Conservation (phyloP, 805 yeast species). For the baker's yeast (Saccharomyces cerevisiae) region DNA sequence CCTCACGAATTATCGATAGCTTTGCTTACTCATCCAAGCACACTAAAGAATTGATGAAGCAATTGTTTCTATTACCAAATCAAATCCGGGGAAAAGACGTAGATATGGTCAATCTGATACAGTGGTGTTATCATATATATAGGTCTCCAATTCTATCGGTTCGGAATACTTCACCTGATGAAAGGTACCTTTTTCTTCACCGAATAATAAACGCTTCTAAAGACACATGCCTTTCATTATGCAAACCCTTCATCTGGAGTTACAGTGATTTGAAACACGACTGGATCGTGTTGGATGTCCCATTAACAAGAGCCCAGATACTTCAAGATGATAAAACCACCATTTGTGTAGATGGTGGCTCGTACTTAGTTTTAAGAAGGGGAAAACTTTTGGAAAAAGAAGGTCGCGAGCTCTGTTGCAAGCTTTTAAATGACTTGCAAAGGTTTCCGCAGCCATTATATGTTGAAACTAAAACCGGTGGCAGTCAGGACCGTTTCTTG, state of each 20-base stretch:
- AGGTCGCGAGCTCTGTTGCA: not conserved
- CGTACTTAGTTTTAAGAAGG: slow-evolving; percentile 4
- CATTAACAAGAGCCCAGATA: slow-evolving; percentile 4
- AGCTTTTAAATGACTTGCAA: not conserved
- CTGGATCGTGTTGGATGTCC: not conserved
- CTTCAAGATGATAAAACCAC: slow-evolving; percentile 3
- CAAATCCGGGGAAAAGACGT: not conserved
- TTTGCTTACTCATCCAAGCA: not conserved
- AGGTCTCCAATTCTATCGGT: slow-evolving; percentile 11
- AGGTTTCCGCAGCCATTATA: slow-evolving; percentile 8
- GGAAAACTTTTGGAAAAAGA: not conserved
- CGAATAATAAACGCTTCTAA: slow-evolving; percentile 4
- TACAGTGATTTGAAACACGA: not conserved
- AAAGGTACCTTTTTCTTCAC: slow-evolving; percentile 10
- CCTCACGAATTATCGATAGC: not conserved
- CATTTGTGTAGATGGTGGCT: slow-evolving; percentile 14
- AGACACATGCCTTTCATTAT: not conserved
- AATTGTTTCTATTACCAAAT: not conserved
- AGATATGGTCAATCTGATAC: not conserved
- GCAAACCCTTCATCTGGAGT: not conserved
- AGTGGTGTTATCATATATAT: slow-evolving; percentile 9
- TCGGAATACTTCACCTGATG: slow-evolving; percentile 18
- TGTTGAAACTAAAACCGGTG: slow-evolving; percentile 7
- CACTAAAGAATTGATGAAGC: not conserved
- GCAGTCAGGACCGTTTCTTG: slow-evolving; percentile 16